phyloP scores from a whole-genome alignment of 2,329 filamentous ascomycete species.

The Neurospora crassa region DNA sequence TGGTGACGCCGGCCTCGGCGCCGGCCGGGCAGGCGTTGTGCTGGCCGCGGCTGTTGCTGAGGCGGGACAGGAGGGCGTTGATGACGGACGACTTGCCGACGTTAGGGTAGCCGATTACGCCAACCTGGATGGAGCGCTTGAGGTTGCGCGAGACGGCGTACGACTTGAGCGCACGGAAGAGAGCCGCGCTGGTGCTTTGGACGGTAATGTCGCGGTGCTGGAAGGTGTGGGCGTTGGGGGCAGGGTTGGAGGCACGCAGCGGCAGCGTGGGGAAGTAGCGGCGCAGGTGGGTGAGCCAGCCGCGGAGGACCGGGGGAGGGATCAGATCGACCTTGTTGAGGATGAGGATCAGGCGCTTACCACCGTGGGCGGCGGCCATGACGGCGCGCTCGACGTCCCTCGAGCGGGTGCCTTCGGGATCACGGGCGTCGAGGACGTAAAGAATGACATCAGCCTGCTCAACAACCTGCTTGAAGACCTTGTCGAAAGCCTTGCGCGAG shows the following conservation, averaged over 20 bases:
- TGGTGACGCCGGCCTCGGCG: constrained; percentile 87
- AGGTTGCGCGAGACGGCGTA: constrained; percentile 76
- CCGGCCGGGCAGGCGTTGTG: constrained; percentile 72
- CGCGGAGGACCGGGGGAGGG: constrained; percentile 69
- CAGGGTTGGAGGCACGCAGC: constrained; percentile 71
- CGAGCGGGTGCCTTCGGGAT: constrained; percentile 83
- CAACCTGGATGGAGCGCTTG: constrained; percentile 83
- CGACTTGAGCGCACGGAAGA: constrained; percentile 84
- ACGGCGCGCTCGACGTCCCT: constrained; percentile 84
- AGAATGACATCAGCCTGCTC: constrained; percentile 83
- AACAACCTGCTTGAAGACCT: constrained; percentile 89
- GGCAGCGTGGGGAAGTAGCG: constrained; percentile 88
- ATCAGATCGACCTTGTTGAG: constrained; percentile 95
- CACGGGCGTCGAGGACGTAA: constrained; percentile 86
- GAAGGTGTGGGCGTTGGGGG: constrained; percentile 80
- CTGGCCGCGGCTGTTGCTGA: constrained; percentile 53
- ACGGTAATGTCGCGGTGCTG: constrained; percentile 85
- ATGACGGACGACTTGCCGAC: constrained; percentile 96
- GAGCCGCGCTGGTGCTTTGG: constrained; percentile 71
- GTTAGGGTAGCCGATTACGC: constrained; percentile 92
- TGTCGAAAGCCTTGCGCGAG: constrained; percentile 84
- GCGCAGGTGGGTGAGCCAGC: constrained; percentile 76
- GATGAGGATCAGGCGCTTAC: constrained; percentile 82
- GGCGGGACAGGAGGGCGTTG: constrained; percentile 74
- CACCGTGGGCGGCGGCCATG: constrained; percentile 75